phyloP scores from a whole-genome alignment of 2,329 filamentous ascomycete species.

The Xylaria sp. region DNA sequence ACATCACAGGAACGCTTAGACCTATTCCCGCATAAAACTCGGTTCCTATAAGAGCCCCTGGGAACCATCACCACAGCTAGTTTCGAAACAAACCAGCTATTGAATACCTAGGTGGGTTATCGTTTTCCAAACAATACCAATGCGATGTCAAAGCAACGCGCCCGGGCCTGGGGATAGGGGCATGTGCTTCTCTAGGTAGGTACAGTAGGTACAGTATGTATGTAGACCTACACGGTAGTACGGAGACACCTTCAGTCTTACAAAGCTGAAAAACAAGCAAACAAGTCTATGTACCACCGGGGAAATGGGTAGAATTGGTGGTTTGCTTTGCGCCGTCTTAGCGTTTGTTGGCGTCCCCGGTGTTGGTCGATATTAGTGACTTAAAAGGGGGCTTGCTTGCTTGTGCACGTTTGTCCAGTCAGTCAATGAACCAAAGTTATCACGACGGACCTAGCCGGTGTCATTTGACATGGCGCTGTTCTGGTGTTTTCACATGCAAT shows the following conservation, averaged over 20 bases:
- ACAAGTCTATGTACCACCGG: background rate
- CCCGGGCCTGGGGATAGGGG: no score
- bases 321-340: background rate
- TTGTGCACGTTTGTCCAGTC: background rate
- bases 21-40: background rate
- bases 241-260: no score
- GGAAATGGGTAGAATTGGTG: no score
- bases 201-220: no score
- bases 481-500: conserved; percentile 9
- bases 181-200: no score
- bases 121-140: background rate
- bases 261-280: background rate
- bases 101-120: no score
- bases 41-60: background rate
- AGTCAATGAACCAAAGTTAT: background rate
- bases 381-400: background rate
- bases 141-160: background rate
- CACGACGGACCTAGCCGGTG: no score
- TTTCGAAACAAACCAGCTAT: background rate
- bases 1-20: background rate
- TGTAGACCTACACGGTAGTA: no score
- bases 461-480: no score
- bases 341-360: background rate
- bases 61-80: background rate
- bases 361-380: background rate